These are phyloP conservation scores for Coemansia reversa DNA, from an alignment of 192 early-diverging fungal genomes.

Conservation along the genomic window DNA sequence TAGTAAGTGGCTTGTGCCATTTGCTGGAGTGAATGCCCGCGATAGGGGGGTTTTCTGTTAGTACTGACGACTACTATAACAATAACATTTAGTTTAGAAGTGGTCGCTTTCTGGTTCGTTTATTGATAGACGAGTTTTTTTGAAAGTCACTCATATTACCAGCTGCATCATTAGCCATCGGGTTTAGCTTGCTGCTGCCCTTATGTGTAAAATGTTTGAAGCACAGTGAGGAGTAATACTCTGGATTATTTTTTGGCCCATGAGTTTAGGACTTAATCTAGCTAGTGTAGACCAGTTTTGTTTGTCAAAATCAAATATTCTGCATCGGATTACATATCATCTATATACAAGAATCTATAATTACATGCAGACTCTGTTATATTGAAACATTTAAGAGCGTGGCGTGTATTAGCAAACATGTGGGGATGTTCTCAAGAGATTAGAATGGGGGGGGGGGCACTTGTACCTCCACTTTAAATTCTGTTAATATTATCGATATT, in stretches of 20 bases:
- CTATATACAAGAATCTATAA: too few relatives aligned
- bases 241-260: conserved; percentile 32
- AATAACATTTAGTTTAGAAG: conserved; percentile 58
- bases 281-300: background rate
- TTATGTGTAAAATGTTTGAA: conserved; percentile 57
- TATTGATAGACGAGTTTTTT: conserved; percentile 47
- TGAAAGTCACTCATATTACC: conserved; percentile 33
- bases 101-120: conserved; percentile 56
- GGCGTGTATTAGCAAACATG: background rate
- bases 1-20: conserved; percentile 4
- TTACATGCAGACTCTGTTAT: too few relatives aligned
- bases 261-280: conserved; percentile 15
- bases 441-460: background rate
- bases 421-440: background rate
- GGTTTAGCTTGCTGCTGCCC: conserved; percentile 41
- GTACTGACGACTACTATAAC: conserved; percentile 56
- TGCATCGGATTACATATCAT: too few relatives aligned
- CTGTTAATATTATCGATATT: too few relatives aligned
- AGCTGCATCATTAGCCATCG: conserved; percentile 48
- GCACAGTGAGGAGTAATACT: conserved; percentile 16
- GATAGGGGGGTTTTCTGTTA: conserved; percentile 55
- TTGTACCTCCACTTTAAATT: background rate
- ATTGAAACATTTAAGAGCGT: background rate
- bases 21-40: conserved; percentile 57
- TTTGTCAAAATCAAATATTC: too few relatives aligned